phyloP scores from a whole-genome alignment of 2,329 filamentous ascomycete species.

The Nigrospora osmanthi region DNA sequence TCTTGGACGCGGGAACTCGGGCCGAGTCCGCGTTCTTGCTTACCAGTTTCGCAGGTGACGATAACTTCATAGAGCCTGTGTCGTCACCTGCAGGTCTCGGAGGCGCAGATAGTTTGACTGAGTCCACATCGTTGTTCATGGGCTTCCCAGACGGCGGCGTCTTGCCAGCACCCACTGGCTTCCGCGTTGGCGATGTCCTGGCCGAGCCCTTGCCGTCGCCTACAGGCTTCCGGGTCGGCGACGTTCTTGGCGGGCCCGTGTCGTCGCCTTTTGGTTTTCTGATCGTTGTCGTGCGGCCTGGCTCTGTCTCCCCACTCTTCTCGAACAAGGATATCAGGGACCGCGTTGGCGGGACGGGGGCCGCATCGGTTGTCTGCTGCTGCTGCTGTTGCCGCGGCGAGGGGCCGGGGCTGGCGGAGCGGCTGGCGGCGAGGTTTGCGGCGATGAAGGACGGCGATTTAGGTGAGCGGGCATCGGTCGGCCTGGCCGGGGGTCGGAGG shows the following conservation, averaged over 20 bases:
- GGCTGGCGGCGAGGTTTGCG: slow-evolving; percentile 53
- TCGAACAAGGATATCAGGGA: slow-evolving; percentile 66
- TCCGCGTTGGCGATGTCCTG: no score
- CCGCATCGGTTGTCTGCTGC: slow-evolving; percentile 36
- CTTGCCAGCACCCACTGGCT: no score
- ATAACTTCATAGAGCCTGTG: no score
- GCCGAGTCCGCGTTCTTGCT: no score
- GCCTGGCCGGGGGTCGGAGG: neutral
- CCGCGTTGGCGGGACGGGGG: slow-evolving; percentile 52
- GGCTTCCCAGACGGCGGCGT: no score
- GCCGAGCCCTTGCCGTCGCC: neutral
- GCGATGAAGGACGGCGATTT: slow-evolving; percentile 55
- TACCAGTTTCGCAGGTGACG: no score
- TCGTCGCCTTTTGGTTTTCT: neutral
- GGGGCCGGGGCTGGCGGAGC: slow-evolving; percentile 45
- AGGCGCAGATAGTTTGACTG: no score
- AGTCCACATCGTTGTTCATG: no score
- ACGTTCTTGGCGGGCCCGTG: slow-evolving; percentile 7
- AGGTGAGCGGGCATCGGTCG: slow-evolving; percentile 5
- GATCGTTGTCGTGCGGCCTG: no score
- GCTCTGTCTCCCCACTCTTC: slow-evolving; percentile 23
- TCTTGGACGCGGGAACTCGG: no score
- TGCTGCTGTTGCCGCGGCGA: slow-evolving; percentile 20
- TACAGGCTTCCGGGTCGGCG: neutral
- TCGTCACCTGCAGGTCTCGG: no score